phyloP scores from a whole-genome alignment of 208 protist genomes.

The Crithidia bombi region DNA sequence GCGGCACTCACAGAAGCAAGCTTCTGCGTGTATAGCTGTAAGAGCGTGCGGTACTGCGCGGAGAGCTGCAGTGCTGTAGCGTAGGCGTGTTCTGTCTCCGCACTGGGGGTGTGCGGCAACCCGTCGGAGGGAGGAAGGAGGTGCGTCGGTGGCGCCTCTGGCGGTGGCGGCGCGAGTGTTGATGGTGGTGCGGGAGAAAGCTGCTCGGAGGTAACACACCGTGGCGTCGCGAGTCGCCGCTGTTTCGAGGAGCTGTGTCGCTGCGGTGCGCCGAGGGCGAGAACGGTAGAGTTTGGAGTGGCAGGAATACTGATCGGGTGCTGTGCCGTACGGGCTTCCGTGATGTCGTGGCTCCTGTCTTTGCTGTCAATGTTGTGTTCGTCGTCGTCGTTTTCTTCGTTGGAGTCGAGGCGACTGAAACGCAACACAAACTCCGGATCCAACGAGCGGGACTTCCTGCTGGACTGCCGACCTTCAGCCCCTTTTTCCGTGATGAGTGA shows the following conservation, averaged over 20 bases:
- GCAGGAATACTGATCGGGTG: not conserved
- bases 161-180: constrained; percentile 1
- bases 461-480: no score
- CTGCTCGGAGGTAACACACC: constrained; percentile 1
- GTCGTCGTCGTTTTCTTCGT: not conserved
- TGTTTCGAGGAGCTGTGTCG: not conserved
- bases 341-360: not conserved
- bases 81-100: not conserved
- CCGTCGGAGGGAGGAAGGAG: not conserved
- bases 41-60: constrained; percentile 18
- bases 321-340: no score
- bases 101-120: not conserved
- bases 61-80: not conserved
- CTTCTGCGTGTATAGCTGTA: constrained; percentile 12
- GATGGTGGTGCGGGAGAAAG: constrained; percentile 6
- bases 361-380: not conserved
- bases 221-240: not conserved
- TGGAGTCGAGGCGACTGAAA: not conserved
- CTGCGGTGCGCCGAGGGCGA: not conserved
- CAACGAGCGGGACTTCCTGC: not conserved
- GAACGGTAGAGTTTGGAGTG: not conserved
- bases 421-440: constrained; percentile 10
- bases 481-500: no score
- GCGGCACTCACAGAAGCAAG: not conserved
- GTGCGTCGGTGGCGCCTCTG: not conserved